A percentile compares a stretch with the other conserved stretches of the same genome.
phyloP scores from a whole-genome alignment of 768 basidiomycete genomes.

The Russula foetens region DNA sequence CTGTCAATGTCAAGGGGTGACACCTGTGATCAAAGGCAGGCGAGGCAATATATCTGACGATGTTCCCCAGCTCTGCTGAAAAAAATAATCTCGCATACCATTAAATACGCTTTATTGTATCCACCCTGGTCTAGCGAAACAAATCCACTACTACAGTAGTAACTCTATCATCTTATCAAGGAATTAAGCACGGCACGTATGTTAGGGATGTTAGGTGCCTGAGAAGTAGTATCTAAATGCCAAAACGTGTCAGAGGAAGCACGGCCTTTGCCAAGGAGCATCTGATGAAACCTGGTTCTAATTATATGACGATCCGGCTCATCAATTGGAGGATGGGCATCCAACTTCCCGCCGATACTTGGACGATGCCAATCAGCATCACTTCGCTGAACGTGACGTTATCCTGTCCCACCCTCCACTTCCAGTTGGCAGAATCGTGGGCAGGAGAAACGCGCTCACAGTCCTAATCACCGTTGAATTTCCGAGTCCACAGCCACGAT shows the following conservation, averaged over 20 bases:
- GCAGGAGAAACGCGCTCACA: neutral
- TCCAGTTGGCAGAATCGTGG: neutral
- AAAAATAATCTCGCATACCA: neutral
- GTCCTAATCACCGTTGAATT: neutral
- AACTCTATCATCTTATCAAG: neutral
- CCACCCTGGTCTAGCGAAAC: neutral
- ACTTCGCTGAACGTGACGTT: constrained; percentile 10
- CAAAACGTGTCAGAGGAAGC: neutral
- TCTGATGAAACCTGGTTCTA: neutral
- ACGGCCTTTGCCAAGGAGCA: neutral
- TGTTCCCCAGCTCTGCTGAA: neutral
- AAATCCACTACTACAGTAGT: neutral
- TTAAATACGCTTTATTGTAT: neutral
- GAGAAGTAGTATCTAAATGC: neutral
- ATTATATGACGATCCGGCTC: constrained; percentile 2
- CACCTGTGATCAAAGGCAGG: neutral
- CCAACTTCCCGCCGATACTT: constrained; percentile 16
- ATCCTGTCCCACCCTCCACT: neutral
- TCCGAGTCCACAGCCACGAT: neutral
- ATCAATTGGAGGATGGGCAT: constrained; percentile 16
- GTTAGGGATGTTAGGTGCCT: neutral
- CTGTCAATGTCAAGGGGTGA: neutral
- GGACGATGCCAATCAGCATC: constrained; percentile 13
- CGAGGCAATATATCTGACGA: neutral
- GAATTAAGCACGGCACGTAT: neutral